Conservation (phyloP, 1,139 yeast genomes). For the Scheffersomyces lignicola region DNA sequence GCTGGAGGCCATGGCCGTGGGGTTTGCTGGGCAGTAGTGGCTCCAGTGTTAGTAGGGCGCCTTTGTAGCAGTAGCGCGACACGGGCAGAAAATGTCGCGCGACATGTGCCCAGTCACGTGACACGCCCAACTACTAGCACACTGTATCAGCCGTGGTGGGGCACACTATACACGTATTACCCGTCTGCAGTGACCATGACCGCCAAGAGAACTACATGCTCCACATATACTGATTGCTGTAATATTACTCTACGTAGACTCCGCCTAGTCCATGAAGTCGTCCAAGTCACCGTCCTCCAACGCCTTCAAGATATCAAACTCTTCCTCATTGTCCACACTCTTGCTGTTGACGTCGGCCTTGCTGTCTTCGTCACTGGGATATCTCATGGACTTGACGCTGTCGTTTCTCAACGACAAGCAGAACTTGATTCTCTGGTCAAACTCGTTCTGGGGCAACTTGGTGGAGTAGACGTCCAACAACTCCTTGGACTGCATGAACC, state of each 20-base stretch:
- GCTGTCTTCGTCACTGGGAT: slow-evolving; percentile 54
- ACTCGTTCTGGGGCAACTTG: slow-evolving; percentile 79
- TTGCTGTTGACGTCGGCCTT: slow-evolving; percentile 31
- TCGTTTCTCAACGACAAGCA: slow-evolving; percentile 91
- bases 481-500: slow-evolving; percentile 90
- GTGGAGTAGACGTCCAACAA: slow-evolving; percentile 86
- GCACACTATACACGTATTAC: too few relatives aligned
- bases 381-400: slow-evolving; percentile 93
- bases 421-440: slow-evolving; percentile 91
- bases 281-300: slow-evolving; percentile 52
- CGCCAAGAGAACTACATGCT: too few relatives aligned
- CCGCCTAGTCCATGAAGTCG: slow-evolving; percentile 46
- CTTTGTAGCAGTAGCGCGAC: too few relatives aligned
- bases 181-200: too few relatives aligned
- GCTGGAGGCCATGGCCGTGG: slow-evolving; percentile 8
- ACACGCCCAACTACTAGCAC: too few relatives aligned
- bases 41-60: too few relatives aligned
- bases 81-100: too few relatives aligned
- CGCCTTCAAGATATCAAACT: slow-evolving; percentile 46
- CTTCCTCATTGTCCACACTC: slow-evolving; percentile 40
- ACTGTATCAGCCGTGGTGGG: too few relatives aligned
- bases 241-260: background rate
- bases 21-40: too few relatives aligned
- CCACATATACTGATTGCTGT: too few relatives aligned
- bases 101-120: too few relatives aligned